Evolutionary conservation across 306 rosid genomes (phyloP), one percentile per base, ranked within the genome.

Genomic region (Carpinus viminea): DNA sequence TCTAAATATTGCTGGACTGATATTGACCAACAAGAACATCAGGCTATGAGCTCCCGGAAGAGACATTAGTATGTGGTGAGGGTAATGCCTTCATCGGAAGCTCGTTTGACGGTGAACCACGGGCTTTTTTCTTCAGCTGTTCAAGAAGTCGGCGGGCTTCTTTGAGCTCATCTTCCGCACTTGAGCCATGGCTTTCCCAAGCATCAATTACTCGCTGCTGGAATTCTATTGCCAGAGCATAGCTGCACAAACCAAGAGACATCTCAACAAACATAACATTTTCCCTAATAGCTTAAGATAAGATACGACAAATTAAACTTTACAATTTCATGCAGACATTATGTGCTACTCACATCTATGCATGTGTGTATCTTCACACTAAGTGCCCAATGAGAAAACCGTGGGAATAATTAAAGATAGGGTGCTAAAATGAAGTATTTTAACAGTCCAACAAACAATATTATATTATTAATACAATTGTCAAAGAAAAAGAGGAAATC

Each of bases 141-240:
- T 87, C 90, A 0, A 94, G 88, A 81, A 89, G 85, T 65, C 83
- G 87, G 15, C 24, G 82, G 70, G 96, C 96, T 87, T 92, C 98
- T 80, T 62, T 82, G 62, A 88, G 91, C 86, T 94, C 96, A 38
- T 88, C 94, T 73, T 82, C 79, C 21, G 91, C 97, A 84, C 84
- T 86, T 78, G 88, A 87, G 83, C 98, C 98, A 72, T 94, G 98
- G 77, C 86, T 89, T 81, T 90, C 97, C 97, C 98, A 94, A 68
- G 98, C 98, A 76, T 90, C 92, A 56, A 92, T 83, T 53, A 85
- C 98, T 85, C 82, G 94, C 83, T 92, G 88, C 83, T 90, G 98
- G 83, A 94, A 94, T 85, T 88, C 94, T 45, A 89, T 79, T 72
- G 98, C 96, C 73, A 94, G 90, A 53, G 62, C 80, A 81, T 86